Evolutionary conservation across 1,284 basidiomycete genomes (phyloP).

Genomic region (Neonothopanus nambi): DNA sequence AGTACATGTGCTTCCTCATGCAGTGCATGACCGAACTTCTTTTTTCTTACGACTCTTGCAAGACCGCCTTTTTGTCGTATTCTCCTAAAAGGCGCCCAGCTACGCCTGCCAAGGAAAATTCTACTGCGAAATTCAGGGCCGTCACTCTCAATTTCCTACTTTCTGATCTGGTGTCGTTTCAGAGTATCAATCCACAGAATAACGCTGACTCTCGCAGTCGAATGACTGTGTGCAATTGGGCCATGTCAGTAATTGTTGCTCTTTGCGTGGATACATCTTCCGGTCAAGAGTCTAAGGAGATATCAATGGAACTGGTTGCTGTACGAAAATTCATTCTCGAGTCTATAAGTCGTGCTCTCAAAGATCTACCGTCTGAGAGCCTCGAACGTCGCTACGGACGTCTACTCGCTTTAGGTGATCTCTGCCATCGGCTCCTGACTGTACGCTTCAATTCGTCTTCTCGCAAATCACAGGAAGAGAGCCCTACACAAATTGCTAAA

Average conservation of each 20-base stretch:
- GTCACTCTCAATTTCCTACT: conserved; percentile 77
- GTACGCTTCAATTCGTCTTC: conserved; percentile 64
- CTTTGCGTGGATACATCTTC: conserved; percentile 84
- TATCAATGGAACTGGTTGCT: conserved; percentile 75
- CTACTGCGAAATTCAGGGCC: conserved; percentile 53
- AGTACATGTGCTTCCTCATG: conserved; percentile 88
- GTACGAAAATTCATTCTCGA: conserved; percentile 92
- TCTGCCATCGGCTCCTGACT: conserved; percentile 87
- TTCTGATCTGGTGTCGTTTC: conserved; percentile 76
- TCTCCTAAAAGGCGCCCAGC: conserved; percentile 67
- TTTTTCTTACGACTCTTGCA: conserved; percentile 93
- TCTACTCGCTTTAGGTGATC: conserved; percentile 83
- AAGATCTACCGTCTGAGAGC: conserved; percentile 74
- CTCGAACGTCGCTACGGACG: conserved; percentile 86
- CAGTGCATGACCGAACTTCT: conserved; percentile 90
- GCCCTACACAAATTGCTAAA: conserved; percentile 91
- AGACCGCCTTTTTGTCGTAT: conserved; percentile 83
- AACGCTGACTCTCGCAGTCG: conserved; percentile 55
- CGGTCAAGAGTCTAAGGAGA: conserved; percentile 72
- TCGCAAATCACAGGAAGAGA: conserved; percentile 76
- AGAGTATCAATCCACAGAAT: conserved; percentile 65
- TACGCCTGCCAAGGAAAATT: conserved; percentile 61
- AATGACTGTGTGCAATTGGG: conserved; percentile 80
- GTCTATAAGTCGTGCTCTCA: conserved; percentile 83
- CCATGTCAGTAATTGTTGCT: conserved; percentile 89